Evolutionary conservation across 148 eudicot genomes (phyloP).

Genomic region (Rhododendron molle): DNA sequence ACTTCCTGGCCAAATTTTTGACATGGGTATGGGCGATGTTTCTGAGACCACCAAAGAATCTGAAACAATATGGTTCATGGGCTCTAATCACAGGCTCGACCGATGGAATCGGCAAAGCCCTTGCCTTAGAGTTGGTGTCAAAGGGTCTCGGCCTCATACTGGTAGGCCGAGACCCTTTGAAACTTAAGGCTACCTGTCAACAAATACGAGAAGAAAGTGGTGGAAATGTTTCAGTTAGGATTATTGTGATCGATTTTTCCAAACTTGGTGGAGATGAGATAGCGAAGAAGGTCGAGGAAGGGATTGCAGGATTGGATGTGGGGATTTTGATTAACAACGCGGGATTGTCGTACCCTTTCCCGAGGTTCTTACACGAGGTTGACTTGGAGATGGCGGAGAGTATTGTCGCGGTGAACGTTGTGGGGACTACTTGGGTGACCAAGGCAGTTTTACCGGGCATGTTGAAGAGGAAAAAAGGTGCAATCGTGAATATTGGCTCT

Average conservation of each 20-base stretch:
- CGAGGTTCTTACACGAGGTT: constrained; percentile 51
- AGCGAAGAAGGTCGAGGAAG: constrained; percentile 23
- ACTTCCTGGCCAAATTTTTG: not conserved
- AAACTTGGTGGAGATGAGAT: constrained; percentile 35
- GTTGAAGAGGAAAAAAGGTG: constrained; percentile 48
- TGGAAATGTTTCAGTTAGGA: constrained; percentile 17
- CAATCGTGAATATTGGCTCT: constrained; percentile 61
- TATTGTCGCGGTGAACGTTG: constrained; percentile 45
- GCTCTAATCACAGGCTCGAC: constrained; percentile 55
- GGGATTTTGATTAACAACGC: constrained; percentile 59
- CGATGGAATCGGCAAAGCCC: constrained; percentile 54
- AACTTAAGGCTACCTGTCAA: constrained; percentile 29
- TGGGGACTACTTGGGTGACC: constrained; percentile 40
- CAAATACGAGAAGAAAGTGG: constrained; percentile 18
- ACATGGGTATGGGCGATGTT: constrained; percentile 36
- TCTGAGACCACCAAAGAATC: constrained; percentile 35
- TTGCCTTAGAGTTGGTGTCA: constrained; percentile 38
- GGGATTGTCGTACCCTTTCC: constrained; percentile 47
- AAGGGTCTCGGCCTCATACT: constrained; percentile 43
- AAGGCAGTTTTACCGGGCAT: constrained; percentile 38
- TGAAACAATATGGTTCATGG: constrained; percentile 51
- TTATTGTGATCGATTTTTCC: constrained; percentile 46
- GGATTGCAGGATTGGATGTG: constrained; percentile 42
- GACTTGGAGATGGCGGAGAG: constrained; percentile 28
- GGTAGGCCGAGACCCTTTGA: constrained; percentile 36